A percentile compares a stretch with the other conserved stretches of the same genome.
phyloP scores from a whole-genome alignment of 805 yeast genomes.

The Phaffomyces thermotolerans region DNA sequence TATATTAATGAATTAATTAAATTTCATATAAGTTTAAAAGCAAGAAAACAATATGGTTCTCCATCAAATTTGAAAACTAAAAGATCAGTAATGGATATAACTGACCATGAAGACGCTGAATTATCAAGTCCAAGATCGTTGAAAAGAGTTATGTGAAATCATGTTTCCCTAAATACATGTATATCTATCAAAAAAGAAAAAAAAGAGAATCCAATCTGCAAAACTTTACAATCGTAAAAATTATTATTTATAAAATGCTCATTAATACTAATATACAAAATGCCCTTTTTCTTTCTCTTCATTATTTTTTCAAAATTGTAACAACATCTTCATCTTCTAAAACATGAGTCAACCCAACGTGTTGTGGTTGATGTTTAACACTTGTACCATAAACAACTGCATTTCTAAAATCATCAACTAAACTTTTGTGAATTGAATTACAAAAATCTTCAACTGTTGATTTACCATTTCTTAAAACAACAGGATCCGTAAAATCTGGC shows the following conservation, averaged over 20 bases:
- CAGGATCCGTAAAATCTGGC: slow-evolving; percentile 95
- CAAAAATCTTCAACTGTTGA: slow-evolving; percentile 93
- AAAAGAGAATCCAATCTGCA: too few relatives aligned
- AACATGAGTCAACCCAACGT: slow-evolving; percentile 79
- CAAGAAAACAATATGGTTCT: slow-evolving; percentile 16
- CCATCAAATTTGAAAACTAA: slow-evolving; percentile 11
- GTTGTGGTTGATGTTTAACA: slow-evolving; percentile 97
- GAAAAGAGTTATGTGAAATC: slow-evolving; percentile 17
- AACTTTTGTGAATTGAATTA: slow-evolving; percentile 89
- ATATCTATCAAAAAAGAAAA: too few relatives aligned
- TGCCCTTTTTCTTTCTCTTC: not conserved
- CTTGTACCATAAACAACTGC: slow-evolving; percentile 92
- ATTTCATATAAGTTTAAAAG: slow-evolving; percentile 15
- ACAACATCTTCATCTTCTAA: slow-evolving; percentile 96
- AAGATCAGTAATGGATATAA: slow-evolving; percentile 20
- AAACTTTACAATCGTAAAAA: too few relatives aligned
- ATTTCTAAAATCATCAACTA: slow-evolving; percentile 87
- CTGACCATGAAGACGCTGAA: slow-evolving; percentile 21
- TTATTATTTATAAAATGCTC: not conserved
- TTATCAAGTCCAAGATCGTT: slow-evolving; percentile 18
- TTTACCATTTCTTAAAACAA: slow-evolving; percentile 76
- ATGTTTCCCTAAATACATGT: too few relatives aligned
- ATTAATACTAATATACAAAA: slow-evolving; percentile 1
- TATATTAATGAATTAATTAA: slow-evolving; percentile 19
- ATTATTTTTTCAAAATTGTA: slow-evolving; percentile 73